These are phyloP conservation scores for Fusarium falciforme DNA, from an alignment of 2,329 filamentous ascomycete genomes.

Conservation along the genomic window DNA sequence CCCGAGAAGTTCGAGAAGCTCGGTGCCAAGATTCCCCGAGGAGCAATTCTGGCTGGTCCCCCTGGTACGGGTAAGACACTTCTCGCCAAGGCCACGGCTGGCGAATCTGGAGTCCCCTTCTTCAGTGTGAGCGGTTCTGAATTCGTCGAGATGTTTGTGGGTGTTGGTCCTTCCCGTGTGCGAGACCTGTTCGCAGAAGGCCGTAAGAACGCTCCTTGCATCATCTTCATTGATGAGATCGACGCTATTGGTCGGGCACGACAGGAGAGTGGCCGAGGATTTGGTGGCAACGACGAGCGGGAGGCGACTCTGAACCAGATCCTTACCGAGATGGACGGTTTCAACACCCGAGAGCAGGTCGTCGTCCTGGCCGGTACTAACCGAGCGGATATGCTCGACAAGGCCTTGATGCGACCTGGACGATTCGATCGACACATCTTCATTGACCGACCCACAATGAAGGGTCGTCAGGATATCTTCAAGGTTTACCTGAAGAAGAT, in stretches of 20 bases:
- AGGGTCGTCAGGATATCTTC: constrained; percentile 96
- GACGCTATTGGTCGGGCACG: constrained; percentile 96
- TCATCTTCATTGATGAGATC: constrained; percentile 99
- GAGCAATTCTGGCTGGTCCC: constrained; percentile 95
- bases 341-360: constrained; percentile 96
- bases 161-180: constrained; percentile 95
- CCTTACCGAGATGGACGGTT: constrained; percentile 98
- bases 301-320: constrained; percentile 99
- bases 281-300: constrained; percentile 95
- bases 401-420: constrained; percentile 94
- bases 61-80: constrained; percentile 98
- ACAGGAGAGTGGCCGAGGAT: constrained; percentile 76
- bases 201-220: constrained; percentile 95
- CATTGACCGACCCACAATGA: constrained; percentile 96
- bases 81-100: constrained; percentile 95
- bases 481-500: constrained; percentile 94
- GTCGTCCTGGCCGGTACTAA: constrained; percentile 98
- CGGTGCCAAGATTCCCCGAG: constrained; percentile 96
- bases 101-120: constrained; percentile 96
- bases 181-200: constrained; percentile 95
- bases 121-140: constrained; percentile 98
- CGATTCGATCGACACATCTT: constrained; percentile 97
- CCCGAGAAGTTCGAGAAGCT: constrained; percentile 93
- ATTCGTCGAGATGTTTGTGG: constrained; percentile 99
- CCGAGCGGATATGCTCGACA: constrained; percentile 92